These are phyloP conservation scores for Cryphonectria nitschkei DNA, from an alignment of 2,329 filamentous ascomycete species.

Conservation along the genomic window DNA sequence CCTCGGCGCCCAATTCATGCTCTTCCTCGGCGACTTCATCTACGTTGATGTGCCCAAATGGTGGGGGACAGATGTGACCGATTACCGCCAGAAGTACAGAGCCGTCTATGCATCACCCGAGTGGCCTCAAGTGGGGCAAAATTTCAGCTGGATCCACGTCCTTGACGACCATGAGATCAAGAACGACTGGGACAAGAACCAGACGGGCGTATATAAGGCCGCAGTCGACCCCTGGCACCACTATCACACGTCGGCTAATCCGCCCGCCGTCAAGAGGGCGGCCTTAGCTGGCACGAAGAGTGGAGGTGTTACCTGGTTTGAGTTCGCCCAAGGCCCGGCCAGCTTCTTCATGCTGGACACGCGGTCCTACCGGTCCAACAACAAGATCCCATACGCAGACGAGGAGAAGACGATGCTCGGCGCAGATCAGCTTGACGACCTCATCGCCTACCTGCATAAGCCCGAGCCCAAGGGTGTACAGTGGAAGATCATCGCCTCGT, in stretches of 20 bases:
- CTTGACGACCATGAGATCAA: slow-evolving; percentile 95
- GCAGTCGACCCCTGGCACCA: slow-evolving; percentile 84
- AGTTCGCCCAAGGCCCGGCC: slow-evolving; percentile 86
- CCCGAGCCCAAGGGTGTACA: slow-evolving; percentile 76
- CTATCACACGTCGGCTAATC: slow-evolving; percentile 86
- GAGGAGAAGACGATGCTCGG: slow-evolving; percentile 87
- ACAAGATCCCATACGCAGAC: slow-evolving; percentile 60
- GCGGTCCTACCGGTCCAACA: slow-evolving; percentile 78
- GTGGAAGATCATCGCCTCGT: slow-evolving; percentile 93
- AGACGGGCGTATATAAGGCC: slow-evolving; percentile 75
- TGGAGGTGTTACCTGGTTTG: slow-evolving; percentile 79
- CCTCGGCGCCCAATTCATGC: slow-evolving; percentile 76
- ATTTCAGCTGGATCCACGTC: slow-evolving; percentile 96
- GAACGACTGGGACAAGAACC: slow-evolving; percentile 89
- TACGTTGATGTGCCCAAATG: slow-evolving; percentile 86
- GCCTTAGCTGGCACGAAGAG: slow-evolving; percentile 41
- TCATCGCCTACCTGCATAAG: slow-evolving; percentile 74
- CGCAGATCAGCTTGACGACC: slow-evolving; percentile 73
- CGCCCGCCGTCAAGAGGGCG: slow-evolving; percentile 65
- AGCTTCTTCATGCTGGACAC: slow-evolving; percentile 96
- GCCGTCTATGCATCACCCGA: slow-evolving; percentile 96
- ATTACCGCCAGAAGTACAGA: slow-evolving; percentile 90
- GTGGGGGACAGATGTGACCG: slow-evolving; percentile 70
- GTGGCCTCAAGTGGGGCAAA: slow-evolving; percentile 74
- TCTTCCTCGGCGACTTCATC: slow-evolving; percentile 87